phyloP scores from a whole-genome alignment of 768 basidiomycete species.

The Sistotremastrum niveocremeum region DNA sequence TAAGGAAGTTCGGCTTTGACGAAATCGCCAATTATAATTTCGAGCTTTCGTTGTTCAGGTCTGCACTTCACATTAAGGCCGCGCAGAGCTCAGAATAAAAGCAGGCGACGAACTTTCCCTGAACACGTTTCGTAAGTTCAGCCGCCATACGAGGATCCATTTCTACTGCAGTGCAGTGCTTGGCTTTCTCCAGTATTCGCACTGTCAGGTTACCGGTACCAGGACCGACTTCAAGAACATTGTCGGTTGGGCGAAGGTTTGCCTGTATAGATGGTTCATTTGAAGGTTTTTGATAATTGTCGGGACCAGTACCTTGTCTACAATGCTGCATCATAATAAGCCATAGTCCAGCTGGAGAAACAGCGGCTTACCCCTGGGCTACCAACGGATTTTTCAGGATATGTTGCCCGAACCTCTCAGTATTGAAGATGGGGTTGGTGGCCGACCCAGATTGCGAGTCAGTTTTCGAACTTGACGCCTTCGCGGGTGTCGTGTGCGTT shows the following conservation, averaged over 20 bases:
- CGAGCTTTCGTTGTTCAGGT: conserved; percentile 89
- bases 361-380: conserved; percentile 63
- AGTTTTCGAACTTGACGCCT: conserved; percentile 34
- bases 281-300: not conserved
- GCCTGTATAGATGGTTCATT: conserved; percentile 37
- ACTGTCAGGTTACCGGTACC: conserved; percentile 96
- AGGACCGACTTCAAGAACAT: conserved; percentile 93
- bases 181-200: conserved; percentile 83
- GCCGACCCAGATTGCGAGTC: conserved; percentile 24
- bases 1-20: conserved; percentile 97
- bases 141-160: conserved; percentile 99
- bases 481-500: conserved; percentile 50
- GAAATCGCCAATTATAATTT: conserved; percentile 94
- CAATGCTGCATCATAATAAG: conserved; percentile 28
- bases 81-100: conserved; percentile 1
- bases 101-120: conserved; percentile 74
- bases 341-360: conserved; percentile 4
- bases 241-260: conserved; percentile 84
- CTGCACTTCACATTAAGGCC: conserved; percentile 25
- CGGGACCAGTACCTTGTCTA: conserved; percentile 35
- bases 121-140: conserved; percentile 90
- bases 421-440: conserved; percentile 89
- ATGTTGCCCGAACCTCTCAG: conserved; percentile 92
- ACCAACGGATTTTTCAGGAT: conserved; percentile 90
- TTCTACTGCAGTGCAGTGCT: conserved; percentile 88